phyloP scores from a whole-genome alignment of 805 yeast genomes.

The Nakazawaea pomicola region DNA sequence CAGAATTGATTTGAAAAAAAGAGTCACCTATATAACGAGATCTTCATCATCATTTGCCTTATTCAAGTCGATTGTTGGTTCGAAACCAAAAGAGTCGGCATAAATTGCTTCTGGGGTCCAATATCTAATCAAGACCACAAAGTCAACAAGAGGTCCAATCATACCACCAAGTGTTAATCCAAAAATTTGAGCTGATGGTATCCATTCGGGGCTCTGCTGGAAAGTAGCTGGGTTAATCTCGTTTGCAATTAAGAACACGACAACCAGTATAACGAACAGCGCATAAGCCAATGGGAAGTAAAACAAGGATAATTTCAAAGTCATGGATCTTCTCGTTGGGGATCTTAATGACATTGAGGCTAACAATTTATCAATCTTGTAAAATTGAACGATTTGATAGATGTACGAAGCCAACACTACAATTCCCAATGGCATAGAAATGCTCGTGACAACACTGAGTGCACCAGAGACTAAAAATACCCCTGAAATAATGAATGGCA shows the following conservation, averaged over 20 bases:
- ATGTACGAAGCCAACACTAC: not conserved
- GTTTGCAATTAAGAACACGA: not conserved
- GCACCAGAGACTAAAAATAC: too few relatives aligned
- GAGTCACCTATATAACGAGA: not conserved
- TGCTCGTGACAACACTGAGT: too few relatives aligned
- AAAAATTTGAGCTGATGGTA: not conserved
- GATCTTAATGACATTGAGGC: conserved; percentile 6
- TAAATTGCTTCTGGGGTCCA: conserved; percentile 9
- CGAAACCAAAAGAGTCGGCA: conserved; percentile 7
- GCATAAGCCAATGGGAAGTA: conserved; percentile 3
- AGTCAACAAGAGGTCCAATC: conserved; percentile 1
- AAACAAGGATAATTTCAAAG: conserved; percentile 7
- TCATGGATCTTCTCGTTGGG: conserved; percentile 5
- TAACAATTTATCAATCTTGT: conserved; percentile 3
- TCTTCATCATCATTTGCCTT: not conserved
- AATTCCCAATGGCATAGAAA: not conserved
- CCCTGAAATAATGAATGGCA: not conserved
- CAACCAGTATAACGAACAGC: not conserved
- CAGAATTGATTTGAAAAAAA: too few relatives aligned
- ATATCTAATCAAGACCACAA: conserved; percentile 4
- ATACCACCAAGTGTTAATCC: not conserved
- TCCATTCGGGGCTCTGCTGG: not conserved
- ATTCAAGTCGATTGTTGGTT: conserved; percentile 5
- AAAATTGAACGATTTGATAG: conserved; percentile 1
- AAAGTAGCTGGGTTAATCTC: not conserved